Conservation (phyloP, 345 rosid species). For the Cardamine resedifolia region DNA sequence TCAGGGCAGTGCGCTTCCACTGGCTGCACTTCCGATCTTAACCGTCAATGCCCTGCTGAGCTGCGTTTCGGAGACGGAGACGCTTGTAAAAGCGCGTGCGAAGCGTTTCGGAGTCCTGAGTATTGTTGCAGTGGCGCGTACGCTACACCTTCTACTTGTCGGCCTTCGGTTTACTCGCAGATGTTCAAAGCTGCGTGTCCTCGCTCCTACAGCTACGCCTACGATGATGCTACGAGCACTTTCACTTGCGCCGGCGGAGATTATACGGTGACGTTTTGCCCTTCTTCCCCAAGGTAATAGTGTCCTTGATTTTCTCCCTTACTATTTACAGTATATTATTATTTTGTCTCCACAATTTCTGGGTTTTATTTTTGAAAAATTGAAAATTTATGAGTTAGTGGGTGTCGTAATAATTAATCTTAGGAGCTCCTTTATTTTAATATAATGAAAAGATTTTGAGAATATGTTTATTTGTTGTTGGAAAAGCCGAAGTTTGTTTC, state of each 20-base stretch:
- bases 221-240: constrained; percentile 90
- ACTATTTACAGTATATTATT: neutral
- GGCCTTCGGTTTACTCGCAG: constrained; percentile 83
- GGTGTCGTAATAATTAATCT: constrained; percentile 22
- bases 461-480: neutral
- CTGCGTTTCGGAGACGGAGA: constrained; percentile 59
- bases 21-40: constrained; percentile 75
- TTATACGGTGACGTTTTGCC: constrained; percentile 92
- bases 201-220: constrained; percentile 88
- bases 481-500: constrained; percentile 35
- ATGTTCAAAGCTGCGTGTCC: constrained; percentile 95
- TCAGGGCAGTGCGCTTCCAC: constrained; percentile 76
- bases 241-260: constrained; percentile 90
- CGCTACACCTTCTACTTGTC: constrained; percentile 74
- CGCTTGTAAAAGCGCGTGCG: constrained; percentile 95
- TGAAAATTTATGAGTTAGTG: neutral
- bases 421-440: neutral
- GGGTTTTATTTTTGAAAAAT: neutral
- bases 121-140: constrained; percentile 98
- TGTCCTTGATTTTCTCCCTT: neutral
- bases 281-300: constrained; percentile 76
- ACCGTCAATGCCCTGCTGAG: constrained; percentile 78
- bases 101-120: constrained; percentile 87
- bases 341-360: constrained; percentile 3
- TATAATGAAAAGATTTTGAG: neutral